These are phyloP conservation scores for Cystofilobasidium capitatum DNA, from an alignment of 768 basidiomycete species.

Conservation along the genomic window DNA sequence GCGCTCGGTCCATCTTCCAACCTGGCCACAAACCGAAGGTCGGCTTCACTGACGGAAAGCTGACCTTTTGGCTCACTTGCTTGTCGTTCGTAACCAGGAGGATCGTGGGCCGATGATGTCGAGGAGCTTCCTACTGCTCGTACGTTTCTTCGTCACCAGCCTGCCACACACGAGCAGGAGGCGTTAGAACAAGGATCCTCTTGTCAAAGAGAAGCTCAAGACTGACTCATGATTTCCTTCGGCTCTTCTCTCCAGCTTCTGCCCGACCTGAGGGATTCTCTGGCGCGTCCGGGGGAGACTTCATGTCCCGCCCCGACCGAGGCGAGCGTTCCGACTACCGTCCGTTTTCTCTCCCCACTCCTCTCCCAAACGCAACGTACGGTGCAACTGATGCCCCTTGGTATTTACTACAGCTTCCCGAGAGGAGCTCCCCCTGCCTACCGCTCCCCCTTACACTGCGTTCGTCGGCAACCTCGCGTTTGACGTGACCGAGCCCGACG, in stretches of 20 bases:
- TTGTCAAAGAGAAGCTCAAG: not conserved
- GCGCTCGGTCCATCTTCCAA: not conserved
- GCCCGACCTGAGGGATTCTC: slow-evolving; percentile 45
- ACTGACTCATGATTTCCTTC: not conserved
- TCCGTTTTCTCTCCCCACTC: not conserved
- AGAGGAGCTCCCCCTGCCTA: slow-evolving; percentile 93
- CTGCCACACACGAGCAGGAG: slow-evolving; percentile 9
- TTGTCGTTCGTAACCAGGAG: slow-evolving; percentile 46
- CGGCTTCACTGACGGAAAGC: too few relatives aligned
- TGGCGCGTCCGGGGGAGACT: slow-evolving; percentile 29
- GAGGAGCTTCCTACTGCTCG: slow-evolving; percentile 84
- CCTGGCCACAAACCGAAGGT: too few relatives aligned
- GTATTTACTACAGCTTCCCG: slow-evolving; percentile 48
- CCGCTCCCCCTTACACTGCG: slow-evolving; percentile 88
- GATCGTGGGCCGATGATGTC: slow-evolving; percentile 99
- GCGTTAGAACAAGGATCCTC: not conserved
- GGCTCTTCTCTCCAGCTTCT: slow-evolving; percentile 3
- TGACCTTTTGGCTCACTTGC: not conserved
- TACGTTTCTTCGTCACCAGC: slow-evolving; percentile 51
- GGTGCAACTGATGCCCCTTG: not conserved
- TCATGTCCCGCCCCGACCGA: slow-evolving; percentile 26
- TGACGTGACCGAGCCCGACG: slow-evolving; percentile 72
- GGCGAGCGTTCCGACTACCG: slow-evolving; percentile 10
- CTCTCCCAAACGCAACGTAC: not conserved
- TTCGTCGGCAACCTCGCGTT: slow-evolving; percentile 93